Evolutionary conservation across 129 eudicot species (phyloP).

Genomic region (Lactuca saligna): DNA sequence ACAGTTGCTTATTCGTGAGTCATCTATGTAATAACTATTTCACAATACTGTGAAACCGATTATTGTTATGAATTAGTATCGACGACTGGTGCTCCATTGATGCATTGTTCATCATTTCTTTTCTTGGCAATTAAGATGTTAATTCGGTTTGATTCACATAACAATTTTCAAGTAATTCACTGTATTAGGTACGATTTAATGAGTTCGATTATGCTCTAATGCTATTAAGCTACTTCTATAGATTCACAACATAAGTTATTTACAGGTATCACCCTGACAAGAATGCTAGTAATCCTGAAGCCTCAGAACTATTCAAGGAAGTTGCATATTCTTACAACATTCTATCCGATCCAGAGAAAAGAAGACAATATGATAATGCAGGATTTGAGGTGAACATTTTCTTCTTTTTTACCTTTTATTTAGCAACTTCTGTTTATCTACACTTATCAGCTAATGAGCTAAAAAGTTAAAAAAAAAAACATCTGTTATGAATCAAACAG

Average conservation of each 20-base stretch:
- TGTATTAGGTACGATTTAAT: constrained; percentile 7
- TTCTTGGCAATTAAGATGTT: constrained; percentile 1
- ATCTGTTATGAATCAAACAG: constrained; percentile 30
- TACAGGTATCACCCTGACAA: constrained; percentile 92
- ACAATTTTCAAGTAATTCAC: not conserved
- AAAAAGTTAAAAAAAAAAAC: not conserved
- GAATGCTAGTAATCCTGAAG: constrained; percentile 88
- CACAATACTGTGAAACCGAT: not conserved
- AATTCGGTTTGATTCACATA: not conserved
- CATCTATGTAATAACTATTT: not conserved
- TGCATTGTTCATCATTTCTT: not conserved
- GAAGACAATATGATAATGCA: constrained; percentile 80
- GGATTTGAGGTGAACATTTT: constrained; percentile 86
- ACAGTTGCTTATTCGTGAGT: not conserved
- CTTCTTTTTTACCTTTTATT: not conserved
- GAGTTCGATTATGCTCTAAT: constrained; percentile 2
- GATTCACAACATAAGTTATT: constrained; percentile 19
- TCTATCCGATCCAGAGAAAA: constrained; percentile 85
- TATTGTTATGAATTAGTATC: not conserved
- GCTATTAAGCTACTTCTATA: not conserved
- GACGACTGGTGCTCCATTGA: not conserved
- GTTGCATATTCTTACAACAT: constrained; percentile 90
- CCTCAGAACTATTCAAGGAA: constrained; percentile 87
- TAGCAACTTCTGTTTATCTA: not conserved
- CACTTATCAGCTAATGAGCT: not conserved